phyloP scores from a whole-genome alignment of 192 early-diverging fungal species.

The Kickxella alabastrina region DNA sequence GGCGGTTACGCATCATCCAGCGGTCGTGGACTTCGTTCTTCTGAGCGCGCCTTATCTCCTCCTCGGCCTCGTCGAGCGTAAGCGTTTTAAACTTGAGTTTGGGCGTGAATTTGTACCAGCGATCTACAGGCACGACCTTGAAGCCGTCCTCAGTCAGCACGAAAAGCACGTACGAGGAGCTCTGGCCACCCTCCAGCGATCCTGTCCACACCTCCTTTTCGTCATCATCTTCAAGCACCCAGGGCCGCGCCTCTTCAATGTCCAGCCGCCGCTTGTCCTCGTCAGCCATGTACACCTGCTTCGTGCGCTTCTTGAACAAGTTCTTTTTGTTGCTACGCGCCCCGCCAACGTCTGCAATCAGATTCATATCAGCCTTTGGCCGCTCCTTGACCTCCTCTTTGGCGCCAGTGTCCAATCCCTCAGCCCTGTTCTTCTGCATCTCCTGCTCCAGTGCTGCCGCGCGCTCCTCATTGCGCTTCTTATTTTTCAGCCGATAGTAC shows the following conservation, averaged over 20 bases:
- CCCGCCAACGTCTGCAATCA: slow-evolving; percentile 71
- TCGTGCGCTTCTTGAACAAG: slow-evolving; percentile 77
- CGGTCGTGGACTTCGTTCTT: slow-evolving; percentile 27
- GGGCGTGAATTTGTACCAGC: slow-evolving; percentile 75
- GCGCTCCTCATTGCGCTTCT: slow-evolving; percentile 45
- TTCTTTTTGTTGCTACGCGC: slow-evolving; percentile 74
- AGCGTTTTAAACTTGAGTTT: slow-evolving; percentile 62
- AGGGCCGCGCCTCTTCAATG: slow-evolving; percentile 70
- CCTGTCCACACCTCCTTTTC: slow-evolving; percentile 64
- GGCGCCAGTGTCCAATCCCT: background rate
- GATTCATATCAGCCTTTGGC: slow-evolving; percentile 53
- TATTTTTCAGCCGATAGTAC: slow-evolving; percentile 41
- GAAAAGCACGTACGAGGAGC: slow-evolving; percentile 67
- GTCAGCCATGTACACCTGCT: slow-evolving; percentile 71
- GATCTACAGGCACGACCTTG: slow-evolving; percentile 66
- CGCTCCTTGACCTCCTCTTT: slow-evolving; percentile 13
- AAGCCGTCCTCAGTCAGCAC: slow-evolving; percentile 71
- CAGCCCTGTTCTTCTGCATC: slow-evolving; percentile 13
- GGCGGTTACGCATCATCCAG: slow-evolving; percentile 57
- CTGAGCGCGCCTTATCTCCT: slow-evolving; percentile 53
- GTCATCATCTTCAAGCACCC: slow-evolving; percentile 76
- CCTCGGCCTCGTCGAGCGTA: slow-evolving; percentile 73
- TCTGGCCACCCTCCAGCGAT: slow-evolving; percentile 67
- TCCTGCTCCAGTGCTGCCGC: slow-evolving; percentile 35
- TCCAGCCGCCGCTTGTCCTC: slow-evolving; percentile 67